Evolutionary conservation across 1,284 basidiomycete genomes (phyloP).

Genomic region (Flammula alnicola): DNA sequence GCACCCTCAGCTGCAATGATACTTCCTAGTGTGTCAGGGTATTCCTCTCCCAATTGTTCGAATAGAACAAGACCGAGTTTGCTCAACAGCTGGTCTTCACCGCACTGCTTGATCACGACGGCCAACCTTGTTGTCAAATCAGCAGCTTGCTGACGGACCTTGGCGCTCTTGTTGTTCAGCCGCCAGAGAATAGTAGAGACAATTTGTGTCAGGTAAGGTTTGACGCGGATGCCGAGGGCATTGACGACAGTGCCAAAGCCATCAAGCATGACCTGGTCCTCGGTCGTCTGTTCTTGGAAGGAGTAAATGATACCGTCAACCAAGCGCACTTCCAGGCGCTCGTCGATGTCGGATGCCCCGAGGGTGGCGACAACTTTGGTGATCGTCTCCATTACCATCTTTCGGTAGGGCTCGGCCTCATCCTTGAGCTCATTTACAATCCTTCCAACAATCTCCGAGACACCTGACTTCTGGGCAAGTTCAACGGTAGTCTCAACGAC

Average conservation of each 20-base stretch:
- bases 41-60: slow-evolving; percentile 99
- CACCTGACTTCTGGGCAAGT: slow-evolving; percentile 95
- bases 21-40: slow-evolving; percentile 97
- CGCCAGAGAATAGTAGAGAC: slow-evolving; percentile 99
- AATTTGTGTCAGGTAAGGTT: slow-evolving; percentile 98
- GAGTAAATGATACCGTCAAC: slow-evolving; percentile 99
- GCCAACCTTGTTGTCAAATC: slow-evolving; percentile 95
- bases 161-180: slow-evolving; percentile 98
- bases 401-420: slow-evolving; percentile 95
- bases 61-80: slow-evolving; percentile 98
- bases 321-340: slow-evolving; percentile 91
- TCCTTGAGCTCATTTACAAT: slow-evolving; percentile 98
- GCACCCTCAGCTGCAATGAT: slow-evolving; percentile 99
- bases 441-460: slow-evolving; percentile 93
- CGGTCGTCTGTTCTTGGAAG: slow-evolving; percentile 99
- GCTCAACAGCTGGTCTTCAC: slow-evolving; percentile 94
- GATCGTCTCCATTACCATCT: slow-evolving; percentile 99
- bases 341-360: slow-evolving; percentile 96
- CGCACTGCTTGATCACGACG: slow-evolving; percentile 98
- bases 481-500: slow-evolving; percentile 99
- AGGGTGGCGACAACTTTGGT: slow-evolving; percentile 94
- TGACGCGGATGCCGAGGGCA: slow-evolving; percentile 96
- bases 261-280: slow-evolving; percentile 99
- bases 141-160: slow-evolving; percentile 98
- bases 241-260: slow-evolving; percentile 98